A percentile compares a stretch with the other conserved stretches of the same genome.
These are phyloP conservation scores for Holtermannia corniformis DNA, from an alignment of 768 basidiomycete genomes.

Conservation along the genomic window DNA sequence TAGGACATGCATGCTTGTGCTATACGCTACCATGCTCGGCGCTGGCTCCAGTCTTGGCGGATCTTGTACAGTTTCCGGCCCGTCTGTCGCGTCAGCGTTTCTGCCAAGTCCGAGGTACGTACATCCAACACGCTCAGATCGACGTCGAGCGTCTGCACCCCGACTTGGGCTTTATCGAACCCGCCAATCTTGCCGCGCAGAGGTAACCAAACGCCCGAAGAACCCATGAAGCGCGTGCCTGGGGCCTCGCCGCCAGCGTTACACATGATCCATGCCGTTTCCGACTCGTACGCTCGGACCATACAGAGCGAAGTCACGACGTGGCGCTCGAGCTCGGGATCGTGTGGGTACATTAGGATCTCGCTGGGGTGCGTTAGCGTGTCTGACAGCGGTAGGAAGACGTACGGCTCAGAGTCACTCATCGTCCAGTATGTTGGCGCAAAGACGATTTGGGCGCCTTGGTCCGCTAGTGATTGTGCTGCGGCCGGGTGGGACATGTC, in stretches of 20 bases:
- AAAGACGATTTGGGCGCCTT: conserved; percentile 33
- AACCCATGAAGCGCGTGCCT: conserved; percentile 28
- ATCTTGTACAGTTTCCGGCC: conserved; percentile 27
- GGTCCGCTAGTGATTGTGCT: conserved; percentile 22
- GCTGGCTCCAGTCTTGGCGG: conserved; percentile 17
- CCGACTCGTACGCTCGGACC: conserved; percentile 30
- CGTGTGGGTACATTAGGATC: conserved; percentile 14
- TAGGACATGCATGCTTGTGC: too few relatives aligned
- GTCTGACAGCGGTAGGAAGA: background rate
- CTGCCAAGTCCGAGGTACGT: background rate
- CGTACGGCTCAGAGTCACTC: conserved; percentile 36
- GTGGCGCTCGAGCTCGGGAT: conserved; percentile 21
- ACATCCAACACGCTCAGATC: conserved; percentile 28
- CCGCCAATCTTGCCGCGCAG: conserved; percentile 20
- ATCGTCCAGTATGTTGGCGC: conserved; percentile 34
- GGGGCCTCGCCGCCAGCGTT: conserved; percentile 25
- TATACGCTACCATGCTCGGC: conserved; percentile 5
- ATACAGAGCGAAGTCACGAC: conserved; percentile 23
- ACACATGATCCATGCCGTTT: conserved; percentile 28
- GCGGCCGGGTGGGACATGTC: conserved; percentile 32
- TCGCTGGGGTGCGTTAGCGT: conserved; percentile 7
- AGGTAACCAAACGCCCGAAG: conserved; percentile 31
- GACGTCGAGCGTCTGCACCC: conserved; percentile 19
- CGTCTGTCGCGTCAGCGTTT: conserved; percentile 6
- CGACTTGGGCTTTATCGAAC: conserved; percentile 1